phyloP scores from a whole-genome alignment of 306 rosid species.

The Benincasa hispida region DNA sequence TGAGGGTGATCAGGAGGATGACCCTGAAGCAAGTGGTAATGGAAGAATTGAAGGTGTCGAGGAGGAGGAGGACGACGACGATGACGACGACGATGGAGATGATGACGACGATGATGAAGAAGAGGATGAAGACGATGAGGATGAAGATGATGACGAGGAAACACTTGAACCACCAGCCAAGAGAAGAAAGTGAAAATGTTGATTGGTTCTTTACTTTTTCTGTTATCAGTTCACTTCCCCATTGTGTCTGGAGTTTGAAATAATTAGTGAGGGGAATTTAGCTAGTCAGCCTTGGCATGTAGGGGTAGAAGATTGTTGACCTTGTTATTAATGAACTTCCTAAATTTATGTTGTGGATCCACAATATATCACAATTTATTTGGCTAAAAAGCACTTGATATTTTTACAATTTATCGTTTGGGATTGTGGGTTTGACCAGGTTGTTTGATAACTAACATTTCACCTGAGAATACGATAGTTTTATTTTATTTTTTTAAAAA shows the following conservation, averaged over 20 bases:
- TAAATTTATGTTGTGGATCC: conserved; percentile 3
- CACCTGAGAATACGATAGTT: too few species aligned
- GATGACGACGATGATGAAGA: conserved; percentile 11
- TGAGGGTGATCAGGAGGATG: conserved; percentile 45
- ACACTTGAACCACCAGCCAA: conserved; percentile 61
- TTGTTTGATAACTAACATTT: too few species aligned
- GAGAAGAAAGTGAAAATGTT: conserved; percentile 57
- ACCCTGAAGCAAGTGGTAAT: conserved; percentile 31
- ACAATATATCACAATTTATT: neutral
- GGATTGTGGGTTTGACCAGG: too few species aligned
- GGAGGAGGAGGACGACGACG: conserved; percentile 27
- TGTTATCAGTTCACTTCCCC: neutral
- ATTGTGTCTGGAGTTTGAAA: conserved; percentile 2
- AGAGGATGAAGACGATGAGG: conserved; percentile 23
- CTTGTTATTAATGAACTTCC: conserved; percentile 8
- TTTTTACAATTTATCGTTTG: neutral
- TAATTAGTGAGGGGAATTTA: conserved; percentile 19
- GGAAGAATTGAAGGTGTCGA: conserved; percentile 32
- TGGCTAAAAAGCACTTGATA: neutral
- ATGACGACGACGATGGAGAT: conserved; percentile 10
- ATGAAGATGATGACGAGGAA: conserved; percentile 44
- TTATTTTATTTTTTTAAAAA: too few species aligned
- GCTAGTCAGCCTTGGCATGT: conserved; percentile 3
- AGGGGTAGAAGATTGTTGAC: conserved; percentile 15
- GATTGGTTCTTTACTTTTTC: neutral